Evolutionary conservation across 805 yeast genomes (phyloP).

Genomic region (Vanderwaltozyma polyspora): DNA sequence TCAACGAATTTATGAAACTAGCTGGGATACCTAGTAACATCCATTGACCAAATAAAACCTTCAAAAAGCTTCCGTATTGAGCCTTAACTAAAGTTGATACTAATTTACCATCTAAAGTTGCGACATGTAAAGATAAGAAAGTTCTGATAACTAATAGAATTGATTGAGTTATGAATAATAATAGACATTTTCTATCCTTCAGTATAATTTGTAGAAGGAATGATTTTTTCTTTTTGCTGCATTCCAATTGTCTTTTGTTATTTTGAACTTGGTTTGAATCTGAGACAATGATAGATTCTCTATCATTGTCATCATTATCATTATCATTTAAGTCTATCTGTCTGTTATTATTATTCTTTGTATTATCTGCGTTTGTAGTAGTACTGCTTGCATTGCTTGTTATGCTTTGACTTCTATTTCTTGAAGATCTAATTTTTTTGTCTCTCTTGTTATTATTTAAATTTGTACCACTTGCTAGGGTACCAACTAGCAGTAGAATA

Average conservation of each 20-base stretch:
- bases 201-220: conserved; percentile 19
- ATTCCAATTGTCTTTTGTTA: background rate
- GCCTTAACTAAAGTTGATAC: conserved; percentile 75
- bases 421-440: conserved; percentile 3
- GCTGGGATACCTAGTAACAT: conserved; percentile 81
- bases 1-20: conserved; percentile 60
- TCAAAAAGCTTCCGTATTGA: conserved; percentile 50
- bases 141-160: conserved; percentile 56
- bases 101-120: conserved; percentile 73
- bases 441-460: conserved; percentile 4
- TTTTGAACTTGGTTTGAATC: conserved; percentile 2
- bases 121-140: conserved; percentile 65
- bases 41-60: conserved; percentile 57
- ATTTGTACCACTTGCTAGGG: conserved; percentile 12
- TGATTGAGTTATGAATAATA: conserved; percentile 40
- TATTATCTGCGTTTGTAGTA: conserved; percentile 2
- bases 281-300: background rate
- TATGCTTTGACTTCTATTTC: conserved; percentile 4
- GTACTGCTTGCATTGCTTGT: conserved; percentile 5
- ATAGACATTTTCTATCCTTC: conserved; percentile 20
- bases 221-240: conserved; percentile 9
- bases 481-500: conserved; percentile 16
- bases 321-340: background rate
- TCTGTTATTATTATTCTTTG: background rate
- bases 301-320: background rate